Conservation (phyloP, 257 asterid species). For the Jacaranda mimosifolia region DNA sequence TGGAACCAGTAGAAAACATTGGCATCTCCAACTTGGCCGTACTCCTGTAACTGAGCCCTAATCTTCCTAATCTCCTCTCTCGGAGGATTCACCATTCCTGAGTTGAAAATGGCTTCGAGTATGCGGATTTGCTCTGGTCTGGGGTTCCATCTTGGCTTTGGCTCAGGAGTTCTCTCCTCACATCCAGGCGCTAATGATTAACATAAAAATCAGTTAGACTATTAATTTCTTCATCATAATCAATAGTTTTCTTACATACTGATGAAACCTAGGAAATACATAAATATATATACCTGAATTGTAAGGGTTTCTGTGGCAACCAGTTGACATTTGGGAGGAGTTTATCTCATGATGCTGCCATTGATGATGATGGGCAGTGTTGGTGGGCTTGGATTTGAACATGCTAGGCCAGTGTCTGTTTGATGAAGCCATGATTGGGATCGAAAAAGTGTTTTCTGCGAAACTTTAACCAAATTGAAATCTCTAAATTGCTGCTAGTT, state of each 20-base stretch:
- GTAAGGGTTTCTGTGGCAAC: conserved; percentile 27
- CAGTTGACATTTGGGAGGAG: conserved; percentile 44
- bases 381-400: conserved; percentile 71
- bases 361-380: conserved; percentile 50
- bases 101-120: conserved; percentile 80
- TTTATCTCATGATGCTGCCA: conserved; percentile 63
- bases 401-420: conserved; percentile 76
- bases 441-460: neutral
- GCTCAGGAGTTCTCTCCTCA: conserved; percentile 81
- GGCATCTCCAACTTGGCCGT: conserved; percentile 94
- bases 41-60: conserved; percentile 79
- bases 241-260: neutral
- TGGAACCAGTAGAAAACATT: conserved; percentile 98
- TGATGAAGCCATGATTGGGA: conserved; percentile 53
- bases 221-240: neutral
- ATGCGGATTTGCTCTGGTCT: conserved; percentile 85
- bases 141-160: conserved; percentile 94
- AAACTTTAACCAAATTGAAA: neutral
- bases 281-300: conserved; percentile 32
- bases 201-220: neutral
- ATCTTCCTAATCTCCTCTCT: conserved; percentile 87
- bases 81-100: conserved; percentile 90
- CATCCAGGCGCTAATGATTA: conserved; percentile 35
- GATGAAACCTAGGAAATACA: neutral
- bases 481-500: neutral